Conservation (phyloP, 2,329 filamentous ascomycete species). For the Microdochium trichocladiopsis region DNA sequence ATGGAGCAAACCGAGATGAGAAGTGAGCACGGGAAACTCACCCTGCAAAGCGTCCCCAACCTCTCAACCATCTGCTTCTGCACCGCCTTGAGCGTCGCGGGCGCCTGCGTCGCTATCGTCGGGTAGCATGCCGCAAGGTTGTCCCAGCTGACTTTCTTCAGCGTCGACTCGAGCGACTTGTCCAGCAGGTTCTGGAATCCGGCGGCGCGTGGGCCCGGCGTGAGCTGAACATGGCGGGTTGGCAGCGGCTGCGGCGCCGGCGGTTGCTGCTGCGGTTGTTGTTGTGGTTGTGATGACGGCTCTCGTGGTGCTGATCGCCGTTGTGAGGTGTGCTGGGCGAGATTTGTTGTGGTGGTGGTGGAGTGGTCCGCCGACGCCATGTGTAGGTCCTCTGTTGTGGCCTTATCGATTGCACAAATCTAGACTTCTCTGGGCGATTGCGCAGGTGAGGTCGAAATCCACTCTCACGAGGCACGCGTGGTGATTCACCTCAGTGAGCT, state of each 20-base stretch:
- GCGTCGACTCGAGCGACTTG: constrained; percentile 43
- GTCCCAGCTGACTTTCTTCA: constrained; percentile 46
- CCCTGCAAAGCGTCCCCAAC: constrained; percentile 44
- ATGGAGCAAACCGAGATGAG: neutral
- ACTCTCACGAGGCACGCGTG: no score
- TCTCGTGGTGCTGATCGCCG: neutral
- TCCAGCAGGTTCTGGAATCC: constrained; percentile 48
- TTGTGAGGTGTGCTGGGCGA: neutral
- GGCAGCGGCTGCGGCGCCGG: constrained; percentile 31
- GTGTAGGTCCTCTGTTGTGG: neutral
- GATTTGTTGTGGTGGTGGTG: neutral
- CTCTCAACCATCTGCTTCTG: constrained; percentile 52
- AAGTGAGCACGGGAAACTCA: constrained; percentile 17
- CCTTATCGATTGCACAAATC: neutral
- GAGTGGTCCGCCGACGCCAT: neutral
- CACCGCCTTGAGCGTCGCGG: constrained; percentile 43
- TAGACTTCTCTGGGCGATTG: neutral
- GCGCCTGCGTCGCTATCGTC: constrained; percentile 44
- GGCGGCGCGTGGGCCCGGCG: constrained; percentile 49
- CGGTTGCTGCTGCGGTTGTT: neutral
- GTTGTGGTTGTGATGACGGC: neutral
- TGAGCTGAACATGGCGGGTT: constrained; percentile 30
- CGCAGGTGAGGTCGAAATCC: neutral
- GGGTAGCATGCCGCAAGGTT: constrained; percentile 57
- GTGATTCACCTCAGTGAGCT: no score